Percentiles rank a stretch among this genome's conserved stretches.
Conservation (phyloP, 768 basidiomycete species). For the Rubroboletus pulcherrimus region DNA sequence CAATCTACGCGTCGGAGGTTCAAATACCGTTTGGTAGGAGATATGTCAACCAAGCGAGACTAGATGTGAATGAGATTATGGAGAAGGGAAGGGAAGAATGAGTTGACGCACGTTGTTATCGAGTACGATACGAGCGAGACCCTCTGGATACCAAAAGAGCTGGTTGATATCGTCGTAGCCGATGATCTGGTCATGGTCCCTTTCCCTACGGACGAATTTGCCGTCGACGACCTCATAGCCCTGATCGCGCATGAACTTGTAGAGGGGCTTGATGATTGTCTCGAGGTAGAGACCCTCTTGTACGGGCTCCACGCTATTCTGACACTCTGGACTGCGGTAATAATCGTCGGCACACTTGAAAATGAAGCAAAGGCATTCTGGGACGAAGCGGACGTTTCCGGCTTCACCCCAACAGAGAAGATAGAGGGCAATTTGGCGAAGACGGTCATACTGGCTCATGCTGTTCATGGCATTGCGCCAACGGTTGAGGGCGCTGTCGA, state of each 20-base stretch:
- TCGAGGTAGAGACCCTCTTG: constrained; percentile 93
- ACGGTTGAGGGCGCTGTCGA: constrained; percentile 88
- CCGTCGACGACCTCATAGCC: constrained; percentile 95
- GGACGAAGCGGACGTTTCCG: constrained; percentile 94
- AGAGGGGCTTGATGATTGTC: constrained; percentile 89
- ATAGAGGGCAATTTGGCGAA: constrained; percentile 94
- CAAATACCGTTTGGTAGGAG: constrained; percentile 91
- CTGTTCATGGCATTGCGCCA: constrained; percentile 99
- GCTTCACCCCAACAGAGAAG: constrained; percentile 98
- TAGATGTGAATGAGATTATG: constrained; percentile 29
- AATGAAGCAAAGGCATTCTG: constrained; percentile 97
- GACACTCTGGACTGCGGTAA: constrained; percentile 96
- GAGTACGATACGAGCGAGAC: constrained; percentile 87
- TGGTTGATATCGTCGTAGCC: constrained; percentile 99
- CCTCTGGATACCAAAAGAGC: constrained; percentile 99
- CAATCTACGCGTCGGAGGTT: constrained; percentile 91
- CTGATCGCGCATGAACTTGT: constrained; percentile 94
- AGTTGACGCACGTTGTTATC: constrained; percentile 66
- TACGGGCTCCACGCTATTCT: constrained; percentile 88
- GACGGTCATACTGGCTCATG: constrained; percentile 98
- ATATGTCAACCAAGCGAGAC: constrained; percentile 88
- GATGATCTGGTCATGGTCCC: constrained; percentile 91
- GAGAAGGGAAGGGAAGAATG: neutral
- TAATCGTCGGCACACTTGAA: constrained; percentile 99
- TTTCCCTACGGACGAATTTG: constrained; percentile 91